phyloP scores from a whole-genome alignment of 2,329 filamentous ascomycete genomes.

The Dendryphion nanum region DNA sequence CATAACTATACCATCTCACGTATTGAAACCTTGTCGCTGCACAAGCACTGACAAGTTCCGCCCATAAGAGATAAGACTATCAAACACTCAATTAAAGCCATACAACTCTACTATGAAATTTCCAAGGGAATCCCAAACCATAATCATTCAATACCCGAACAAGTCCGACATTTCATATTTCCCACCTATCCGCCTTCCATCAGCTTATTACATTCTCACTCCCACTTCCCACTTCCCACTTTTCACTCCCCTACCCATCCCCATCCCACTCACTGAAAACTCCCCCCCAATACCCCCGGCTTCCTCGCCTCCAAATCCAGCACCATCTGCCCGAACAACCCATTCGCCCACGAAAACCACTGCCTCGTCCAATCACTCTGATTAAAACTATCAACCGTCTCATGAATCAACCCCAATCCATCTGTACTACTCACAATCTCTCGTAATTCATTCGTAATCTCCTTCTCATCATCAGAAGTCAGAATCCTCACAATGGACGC shows the following conservation, averaged over 20 bases:
- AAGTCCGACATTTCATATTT: too few relatives aligned
- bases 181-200: too few relatives aligned
- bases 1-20: too few relatives aligned
- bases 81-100: too few relatives aligned
- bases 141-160: too few relatives aligned
- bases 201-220: too few relatives aligned
- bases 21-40: too few relatives aligned
- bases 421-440: constrained; percentile 49
- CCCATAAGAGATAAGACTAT: too few relatives aligned
- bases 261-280: constrained; percentile 42
- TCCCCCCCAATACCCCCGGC: constrained; percentile 43
- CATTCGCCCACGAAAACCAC: constrained; percentile 55
- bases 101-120: too few relatives aligned
- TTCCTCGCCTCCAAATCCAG: constrained; percentile 46
- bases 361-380: constrained; percentile 48
- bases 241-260: constrained; percentile 6
- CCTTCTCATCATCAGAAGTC: constrained; percentile 48
- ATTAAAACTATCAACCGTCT: constrained; percentile 52
- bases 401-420: constrained; percentile 51
- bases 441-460: constrained; percentile 45
- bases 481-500: constrained; percentile 51
- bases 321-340: constrained; percentile 52
- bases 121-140: too few relatives aligned
- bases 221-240: too few relatives aligned
- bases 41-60: too few relatives aligned